phyloP scores from a whole-genome alignment of 2,329 filamentous ascomycete species.

The Pseudonectria buxi region DNA sequence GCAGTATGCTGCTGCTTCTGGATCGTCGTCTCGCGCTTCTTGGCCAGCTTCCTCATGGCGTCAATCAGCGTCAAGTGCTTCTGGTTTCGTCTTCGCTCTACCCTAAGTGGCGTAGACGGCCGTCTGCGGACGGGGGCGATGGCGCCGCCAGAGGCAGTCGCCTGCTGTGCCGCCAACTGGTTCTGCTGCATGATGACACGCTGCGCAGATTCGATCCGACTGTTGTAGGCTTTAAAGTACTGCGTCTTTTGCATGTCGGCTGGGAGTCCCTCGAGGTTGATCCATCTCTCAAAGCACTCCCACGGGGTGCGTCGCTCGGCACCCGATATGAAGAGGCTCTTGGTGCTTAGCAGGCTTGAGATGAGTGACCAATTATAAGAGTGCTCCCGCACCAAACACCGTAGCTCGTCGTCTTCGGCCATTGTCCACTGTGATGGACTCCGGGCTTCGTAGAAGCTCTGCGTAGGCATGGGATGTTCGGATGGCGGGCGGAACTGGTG shows the following conservation, averaged over 20 bases:
- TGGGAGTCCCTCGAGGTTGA: slow-evolving; percentile 82
- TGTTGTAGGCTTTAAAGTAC: slow-evolving; percentile 75
- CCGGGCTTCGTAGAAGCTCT: slow-evolving; percentile 83
- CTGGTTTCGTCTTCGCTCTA: slow-evolving; percentile 79
- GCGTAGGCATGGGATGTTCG: slow-evolving; percentile 83
- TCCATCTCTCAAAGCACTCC: slow-evolving; percentile 98
- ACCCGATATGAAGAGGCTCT: slow-evolving; percentile 73
- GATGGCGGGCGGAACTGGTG: slow-evolving; percentile 92
- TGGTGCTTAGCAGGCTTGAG: slow-evolving; percentile 67
- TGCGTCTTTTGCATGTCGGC: slow-evolving; percentile 91
- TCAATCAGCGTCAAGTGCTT: slow-evolving; percentile 86
- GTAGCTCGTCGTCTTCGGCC: slow-evolving; percentile 84
- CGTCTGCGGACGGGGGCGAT: slow-evolving; percentile 49
- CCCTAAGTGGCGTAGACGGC: slow-evolving; percentile 71
- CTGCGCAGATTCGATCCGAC: slow-evolving; percentile 54
- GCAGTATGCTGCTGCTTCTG: slow-evolving; percentile 89
- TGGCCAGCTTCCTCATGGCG: slow-evolving; percentile 89
- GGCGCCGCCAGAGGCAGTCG: slow-evolving; percentile 32
- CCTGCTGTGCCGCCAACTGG: slow-evolving; percentile 44
- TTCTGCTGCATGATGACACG: slow-evolving; percentile 47
- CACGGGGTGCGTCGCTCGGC: slow-evolving; percentile 88
- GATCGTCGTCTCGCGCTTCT: slow-evolving; percentile 78
- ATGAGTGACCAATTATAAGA: slow-evolving; percentile 98
- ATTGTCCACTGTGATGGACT: slow-evolving; percentile 86
- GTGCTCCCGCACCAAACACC: slow-evolving; percentile 78